Evolutionary conservation across 495 filamentous ascomycete genomes (phyloP), one percentile per base, ranked within the genome.

Genomic region (Trichoderma virens): DNA sequence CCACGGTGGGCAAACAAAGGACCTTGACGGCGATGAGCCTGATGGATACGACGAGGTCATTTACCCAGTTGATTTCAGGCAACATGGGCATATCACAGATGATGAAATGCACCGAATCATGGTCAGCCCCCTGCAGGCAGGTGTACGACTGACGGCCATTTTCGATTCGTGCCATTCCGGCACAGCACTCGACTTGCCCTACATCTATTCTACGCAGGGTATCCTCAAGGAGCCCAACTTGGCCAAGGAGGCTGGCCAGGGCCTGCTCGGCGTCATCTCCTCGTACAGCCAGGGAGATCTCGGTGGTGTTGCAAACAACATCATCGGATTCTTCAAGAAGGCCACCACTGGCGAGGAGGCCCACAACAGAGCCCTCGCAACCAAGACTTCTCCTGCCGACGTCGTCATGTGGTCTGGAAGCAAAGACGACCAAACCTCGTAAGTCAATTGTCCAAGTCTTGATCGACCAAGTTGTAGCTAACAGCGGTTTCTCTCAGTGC

Each of bases 111-210:
- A 98, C 73, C 83, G 89, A 62, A 97, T 98, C 73, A 95, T 98
- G 92, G 94, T 98, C 60, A 79, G 78, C 54, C 86, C 91, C 9
- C 80, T 98, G 16, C 82, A 83, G 67, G 82, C 90, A 13, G 94
- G 94, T 65, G 93, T 97, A 27, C 87, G 94, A 38, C 80, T 98
- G 61, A 98, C 94, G 1, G 94, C 94, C 51, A 98, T 98, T 74
- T 98, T 98, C 79, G 94, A 98, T 77, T 97, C 93, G n/a, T 98
- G 94, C 79, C 94, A 98, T 76, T 97, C 93, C 3, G 94, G 94
- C 67, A 96, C 94, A 8, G 94, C 93, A 7, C 83, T 98, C 70
- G 94, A 98, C 72, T 84, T 98, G 31, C 94, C 94, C 35, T 98
- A 97, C 79, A 89, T 98, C 74, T 98, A 98, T 83, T 93, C 90